Evolutionary conservation across 352 stramenopile species (phyloP).

Genomic region (Globisporangium lucens): DNA sequence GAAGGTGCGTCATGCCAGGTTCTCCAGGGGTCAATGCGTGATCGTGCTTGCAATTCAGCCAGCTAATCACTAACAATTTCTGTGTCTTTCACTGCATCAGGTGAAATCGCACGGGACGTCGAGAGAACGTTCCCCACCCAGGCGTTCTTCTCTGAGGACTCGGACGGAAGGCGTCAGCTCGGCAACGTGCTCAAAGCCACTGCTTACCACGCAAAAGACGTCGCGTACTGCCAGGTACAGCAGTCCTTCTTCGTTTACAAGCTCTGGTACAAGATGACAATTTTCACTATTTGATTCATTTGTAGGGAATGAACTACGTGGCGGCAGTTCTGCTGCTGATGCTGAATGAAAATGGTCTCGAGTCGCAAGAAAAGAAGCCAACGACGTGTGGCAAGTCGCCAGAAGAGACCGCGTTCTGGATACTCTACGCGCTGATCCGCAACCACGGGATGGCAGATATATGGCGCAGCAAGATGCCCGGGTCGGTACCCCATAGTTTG

Average conservation of each 20-base stretch:
- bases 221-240: conserved; percentile 79
- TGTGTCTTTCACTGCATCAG: conserved; percentile 18
- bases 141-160: conserved; percentile 45
- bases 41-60: neutral
- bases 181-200: conserved; percentile 76
- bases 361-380: neutral
- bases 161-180: conserved; percentile 53
- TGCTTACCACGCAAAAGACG: conserved; percentile 39
- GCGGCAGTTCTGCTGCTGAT: conserved; percentile 55
- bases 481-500: conserved; percentile 24
- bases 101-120: conserved; percentile 75
- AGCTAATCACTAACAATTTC: neutral
- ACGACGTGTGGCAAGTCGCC: conserved; percentile 18
- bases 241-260: neutral
- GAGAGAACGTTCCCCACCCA: conserved; percentile 65
- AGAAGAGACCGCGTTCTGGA: conserved; percentile 64
- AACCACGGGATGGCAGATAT: conserved; percentile 56
- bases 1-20: conserved; percentile 36
- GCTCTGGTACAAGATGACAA: neutral
- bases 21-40: neutral
- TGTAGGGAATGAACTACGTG: conserved; percentile 85
- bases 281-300: neutral
- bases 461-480: conserved; percentile 78
- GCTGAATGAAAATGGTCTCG: conserved; percentile 21
- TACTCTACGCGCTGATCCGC: conserved; percentile 53